These are phyloP conservation scores for Jaminaea rosea DNA, from an alignment of 1,284 basidiomycete genomes.

Conservation along the genomic window DNA sequence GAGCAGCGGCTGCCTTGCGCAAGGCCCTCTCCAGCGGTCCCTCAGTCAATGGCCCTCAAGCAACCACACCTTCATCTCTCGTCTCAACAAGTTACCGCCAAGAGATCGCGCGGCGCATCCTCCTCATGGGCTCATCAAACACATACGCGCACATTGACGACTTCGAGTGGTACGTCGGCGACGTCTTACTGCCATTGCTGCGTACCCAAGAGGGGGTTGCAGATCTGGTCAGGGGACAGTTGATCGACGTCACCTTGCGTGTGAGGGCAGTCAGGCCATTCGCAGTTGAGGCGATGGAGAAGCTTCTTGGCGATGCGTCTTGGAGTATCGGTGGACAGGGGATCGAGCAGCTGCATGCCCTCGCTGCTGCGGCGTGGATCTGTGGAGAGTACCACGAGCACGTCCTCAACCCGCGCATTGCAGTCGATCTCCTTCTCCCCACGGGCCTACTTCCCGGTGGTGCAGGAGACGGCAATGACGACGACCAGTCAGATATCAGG, in stretches of 20 bases:
- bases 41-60: too few species aligned
- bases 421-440: constrained; percentile 54
- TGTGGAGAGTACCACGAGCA: constrained; percentile 69
- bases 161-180: constrained; percentile 86
- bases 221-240: constrained; percentile 63
- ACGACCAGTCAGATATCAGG: too few species aligned
- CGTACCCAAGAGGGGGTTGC: constrained; percentile 63
- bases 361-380: constrained; percentile 89
- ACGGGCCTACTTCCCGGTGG: constrained; percentile 12
- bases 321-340: constrained; percentile 48
- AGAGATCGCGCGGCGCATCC: constrained; percentile 67
- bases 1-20: constrained; percentile 54
- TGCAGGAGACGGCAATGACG: too few species aligned
- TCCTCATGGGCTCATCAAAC: constrained; percentile 70
- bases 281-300: constrained; percentile 71
- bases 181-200: constrained; percentile 60
- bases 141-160: constrained; percentile 80
- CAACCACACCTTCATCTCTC: constrained; percentile 47
- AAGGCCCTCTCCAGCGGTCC: constrained; percentile 28
- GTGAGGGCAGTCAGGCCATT: constrained; percentile 68
- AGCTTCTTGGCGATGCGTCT: constrained; percentile 53
- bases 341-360: constrained; percentile 63
- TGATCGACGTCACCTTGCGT: constrained; percentile 77
- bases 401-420: constrained; percentile 23
- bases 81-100: constrained; percentile 64